Percentiles rank a stretch among this genome's conserved stretches.
These are phyloP conservation scores for Oryza glaberrima DNA, from an alignment of 176 grass and related monocot genomes.

Conservation along the genomic window DNA sequence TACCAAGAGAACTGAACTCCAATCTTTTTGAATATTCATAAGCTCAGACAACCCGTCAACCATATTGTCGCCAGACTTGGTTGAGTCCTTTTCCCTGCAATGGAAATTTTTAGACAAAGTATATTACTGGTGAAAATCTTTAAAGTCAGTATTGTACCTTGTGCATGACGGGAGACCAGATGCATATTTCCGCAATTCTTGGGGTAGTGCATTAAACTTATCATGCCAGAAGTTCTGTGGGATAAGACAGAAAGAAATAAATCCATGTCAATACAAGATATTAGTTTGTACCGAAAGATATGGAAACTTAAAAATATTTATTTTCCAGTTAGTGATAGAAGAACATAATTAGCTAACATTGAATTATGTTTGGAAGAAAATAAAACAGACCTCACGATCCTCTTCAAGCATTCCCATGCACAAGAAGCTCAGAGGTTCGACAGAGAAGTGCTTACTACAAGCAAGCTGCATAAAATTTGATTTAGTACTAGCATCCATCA, in stretches of 20 bases:
- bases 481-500: constrained; percentile 31
- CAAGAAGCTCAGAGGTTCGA: constrained; percentile 88
- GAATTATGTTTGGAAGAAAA: constrained; percentile 27
- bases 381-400: constrained; percentile 65
- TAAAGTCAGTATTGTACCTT: constrained; percentile 45
- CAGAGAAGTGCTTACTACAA: constrained; percentile 84
- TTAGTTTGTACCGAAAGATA: neutral
- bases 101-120: constrained; percentile 28
- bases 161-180: constrained; percentile 71
- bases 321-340: constrained; percentile 16
- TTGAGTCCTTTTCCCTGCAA: constrained; percentile 54
- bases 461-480: constrained; percentile 65
- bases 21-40: constrained; percentile 60
- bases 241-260: constrained; percentile 15
- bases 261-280: neutral
- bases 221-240: constrained; percentile 58
- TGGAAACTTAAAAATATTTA: constrained; percentile 1
- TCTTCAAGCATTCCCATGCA: constrained; percentile 66
- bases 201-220: constrained; percentile 58
- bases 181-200: constrained; percentile 44
- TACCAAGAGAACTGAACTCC: constrained; percentile 84
- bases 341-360: constrained; percentile 15
- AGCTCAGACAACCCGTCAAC: constrained; percentile 58
- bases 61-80: constrained; percentile 44
- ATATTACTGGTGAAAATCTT: constrained; percentile 28